Evolutionary conservation across 75 land plant species (phyloP), one percentile per base, ranked within the genome.

Genomic region (Adiantum capillusveneris): DNA sequence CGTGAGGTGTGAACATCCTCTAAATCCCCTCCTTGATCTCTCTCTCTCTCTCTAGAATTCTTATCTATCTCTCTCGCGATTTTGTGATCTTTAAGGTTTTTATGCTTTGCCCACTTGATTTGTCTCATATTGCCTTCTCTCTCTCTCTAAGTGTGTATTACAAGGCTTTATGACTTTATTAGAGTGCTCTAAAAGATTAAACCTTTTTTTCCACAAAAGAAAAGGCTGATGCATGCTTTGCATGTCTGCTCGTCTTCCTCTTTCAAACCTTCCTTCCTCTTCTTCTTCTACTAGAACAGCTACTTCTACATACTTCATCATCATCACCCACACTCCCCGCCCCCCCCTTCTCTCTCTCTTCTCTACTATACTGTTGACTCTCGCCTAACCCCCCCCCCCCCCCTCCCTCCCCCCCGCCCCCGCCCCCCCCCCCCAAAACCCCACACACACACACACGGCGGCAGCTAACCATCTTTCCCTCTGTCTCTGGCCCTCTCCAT

Each of bases 191-290:
- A n/a, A n/a, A n/a, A n/a, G n/a, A n/a, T n/a, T n/a, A n/a, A n/a
- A n/a, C n/a, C n/a, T n/a, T n/a, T n/a, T n/a, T n/a, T n/a, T n/a
- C n/a, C n/a, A n/a, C n/a, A n/a, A n/a, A n/a, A n/a, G n/a, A n/a
- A n/a, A n/a, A n/a, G n/a, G n/a, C 37, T 34, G 37, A 3, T 34
- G 37, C 37, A 34, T 34, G 37, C 37, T 34, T 34, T 34, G 37
- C 37, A 34, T 34, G 50, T 46, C 50, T 46, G 50, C 17, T 46
- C 50, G 22, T 46, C 50, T 46, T 46, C 50, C 22, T 21, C 50
- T 46, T 46, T 21, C 22, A 18, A 5, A 18, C 22, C 50, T 46
- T 46, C 22, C 50, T 46, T 46, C 50, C 14, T 46, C 50, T 41
- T 41, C 14, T 34, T 34, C 37, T 34, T 5, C 37, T 34, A 34